Conservation (phyloP, 164 flowering plant species). For the Echeveria elegans region DNA sequence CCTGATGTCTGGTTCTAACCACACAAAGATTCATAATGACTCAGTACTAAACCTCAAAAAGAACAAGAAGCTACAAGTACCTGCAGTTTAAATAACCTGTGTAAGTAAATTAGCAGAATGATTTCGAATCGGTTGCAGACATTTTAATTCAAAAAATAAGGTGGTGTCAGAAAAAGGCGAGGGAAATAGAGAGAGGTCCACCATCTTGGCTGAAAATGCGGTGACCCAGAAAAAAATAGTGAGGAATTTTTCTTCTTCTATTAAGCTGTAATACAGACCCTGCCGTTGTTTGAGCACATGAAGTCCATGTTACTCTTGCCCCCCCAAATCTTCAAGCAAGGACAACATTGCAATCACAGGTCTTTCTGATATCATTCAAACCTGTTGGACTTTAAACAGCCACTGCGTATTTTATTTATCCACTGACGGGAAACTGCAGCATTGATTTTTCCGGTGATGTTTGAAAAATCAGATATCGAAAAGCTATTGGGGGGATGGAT, state of each 20-base stretch:
- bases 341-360: constrained; percentile 17
- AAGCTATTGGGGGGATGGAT: not conserved
- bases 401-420: not conserved
- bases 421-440: not conserved
- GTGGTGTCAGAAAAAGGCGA: constrained; percentile 14
- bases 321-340: constrained; percentile 15
- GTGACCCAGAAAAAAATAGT: constrained; percentile 13
- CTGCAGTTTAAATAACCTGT: constrained; percentile 1
- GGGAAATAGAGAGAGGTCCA: constrained; percentile 21
- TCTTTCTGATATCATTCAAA: constrained; percentile 24
- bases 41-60: not conserved
- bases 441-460: not conserved
- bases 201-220: constrained; percentile 18
- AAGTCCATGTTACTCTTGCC: constrained; percentile 60
- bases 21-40: not conserved
- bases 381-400: constrained; percentile 14
- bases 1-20: constrained; percentile 13
- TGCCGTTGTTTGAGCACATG: constrained; percentile 35
- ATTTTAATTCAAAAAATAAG: constrained; percentile 16
- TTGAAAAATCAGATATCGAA: not conserved
- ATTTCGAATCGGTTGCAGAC: constrained; percentile 43
- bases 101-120: constrained; percentile 6
- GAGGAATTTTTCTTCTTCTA: constrained; percentile 8
- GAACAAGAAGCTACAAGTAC: not conserved
- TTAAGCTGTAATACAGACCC: constrained; percentile 24